Evolutionary conservation across 2,329 filamentous ascomycete genomes (phyloP).

Genomic region (Hymenoscyphus salicellus): DNA sequence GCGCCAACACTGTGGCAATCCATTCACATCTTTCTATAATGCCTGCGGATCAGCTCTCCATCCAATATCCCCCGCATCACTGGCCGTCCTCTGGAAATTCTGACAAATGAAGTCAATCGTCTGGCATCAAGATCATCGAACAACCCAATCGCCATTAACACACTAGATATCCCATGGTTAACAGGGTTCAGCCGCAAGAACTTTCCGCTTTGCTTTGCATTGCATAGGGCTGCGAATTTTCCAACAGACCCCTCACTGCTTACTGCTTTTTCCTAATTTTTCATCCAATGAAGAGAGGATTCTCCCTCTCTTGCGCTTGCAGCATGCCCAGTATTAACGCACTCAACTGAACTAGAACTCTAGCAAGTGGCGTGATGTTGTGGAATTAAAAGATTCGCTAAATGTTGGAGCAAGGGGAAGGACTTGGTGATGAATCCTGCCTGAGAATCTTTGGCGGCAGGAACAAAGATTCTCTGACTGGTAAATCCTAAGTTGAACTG

Average conservation of each 20-base stretch:
- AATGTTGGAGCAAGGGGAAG: constrained; percentile 32
- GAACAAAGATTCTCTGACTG: neutral
- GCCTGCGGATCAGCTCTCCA: neutral
- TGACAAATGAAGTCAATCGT: neutral
- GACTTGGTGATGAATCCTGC: constrained; percentile 22
- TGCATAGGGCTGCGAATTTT: neutral
- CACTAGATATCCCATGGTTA: constrained; percentile 23
- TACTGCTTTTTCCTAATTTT: constrained; percentile 11
- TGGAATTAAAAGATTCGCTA: constrained; percentile 25
- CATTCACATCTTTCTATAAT: neutral
- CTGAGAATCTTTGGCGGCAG: constrained; percentile 21
- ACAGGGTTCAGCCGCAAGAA: constrained; percentile 34
- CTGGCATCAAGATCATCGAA: constrained; percentile 4
- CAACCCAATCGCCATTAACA: constrained; percentile 29
- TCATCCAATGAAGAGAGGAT: constrained; percentile 14
- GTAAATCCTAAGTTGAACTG: constrained; percentile 6
- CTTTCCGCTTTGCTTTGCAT: constrained; percentile 13
- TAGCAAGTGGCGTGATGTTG: neutral
- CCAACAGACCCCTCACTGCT: constrained; percentile 7
- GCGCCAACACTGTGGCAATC: neutral
- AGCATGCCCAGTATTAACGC: neutral
- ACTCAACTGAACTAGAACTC: neutral
- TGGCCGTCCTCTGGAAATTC: neutral
- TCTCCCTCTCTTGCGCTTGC: neutral
- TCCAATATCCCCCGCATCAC: neutral